Conservation (phyloP, 1,139 yeast species). For the Oligophagozyma castellii region DNA sequence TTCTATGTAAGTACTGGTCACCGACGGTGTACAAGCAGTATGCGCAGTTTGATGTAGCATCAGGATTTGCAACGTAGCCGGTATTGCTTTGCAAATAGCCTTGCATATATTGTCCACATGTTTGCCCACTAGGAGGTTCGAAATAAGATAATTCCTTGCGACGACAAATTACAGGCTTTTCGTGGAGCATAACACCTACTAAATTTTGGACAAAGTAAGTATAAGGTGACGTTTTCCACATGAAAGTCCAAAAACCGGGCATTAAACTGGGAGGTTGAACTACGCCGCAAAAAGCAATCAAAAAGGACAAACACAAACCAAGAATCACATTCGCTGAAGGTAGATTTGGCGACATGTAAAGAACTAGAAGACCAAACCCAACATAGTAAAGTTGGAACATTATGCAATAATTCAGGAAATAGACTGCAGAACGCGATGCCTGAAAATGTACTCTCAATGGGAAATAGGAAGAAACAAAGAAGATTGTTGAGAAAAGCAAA, state of each 20-base stretch:
- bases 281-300: conserved; percentile 50
- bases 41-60: conserved; percentile 40
- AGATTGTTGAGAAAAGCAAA: conserved; percentile 36
- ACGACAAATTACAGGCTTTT: conserved; percentile 41
- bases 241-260: conserved; percentile 67
- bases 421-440: conserved; percentile 41
- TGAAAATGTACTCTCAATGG: conserved; percentile 37
- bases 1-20: conserved; percentile 35
- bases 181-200: conserved; percentile 38
- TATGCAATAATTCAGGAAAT: conserved; percentile 38
- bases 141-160: conserved; percentile 37
- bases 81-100: conserved; percentile 17
- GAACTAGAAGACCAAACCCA: conserved; percentile 39
- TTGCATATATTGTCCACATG: conserved; percentile 43
- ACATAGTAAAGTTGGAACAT: conserved; percentile 44
- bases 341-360: conserved; percentile 47
- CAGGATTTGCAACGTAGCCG: conserved; percentile 45
- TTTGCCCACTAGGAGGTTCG: conserved; percentile 44
- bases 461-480: conserved; percentile 43
- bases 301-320: conserved; percentile 38
- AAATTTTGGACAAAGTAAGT: conserved; percentile 54
- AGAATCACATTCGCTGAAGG: conserved; percentile 48
- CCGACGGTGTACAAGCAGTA: conserved; percentile 44
- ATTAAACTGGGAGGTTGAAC: conserved; percentile 41
- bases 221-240: conserved; percentile 60